Percentiles rank a stretch among this genome's conserved stretches.
These are phyloP conservation scores for Hymenoscyphus infarciens DNA, from an alignment of 2,329 filamentous ascomycete genomes.

Conservation along the genomic window DNA sequence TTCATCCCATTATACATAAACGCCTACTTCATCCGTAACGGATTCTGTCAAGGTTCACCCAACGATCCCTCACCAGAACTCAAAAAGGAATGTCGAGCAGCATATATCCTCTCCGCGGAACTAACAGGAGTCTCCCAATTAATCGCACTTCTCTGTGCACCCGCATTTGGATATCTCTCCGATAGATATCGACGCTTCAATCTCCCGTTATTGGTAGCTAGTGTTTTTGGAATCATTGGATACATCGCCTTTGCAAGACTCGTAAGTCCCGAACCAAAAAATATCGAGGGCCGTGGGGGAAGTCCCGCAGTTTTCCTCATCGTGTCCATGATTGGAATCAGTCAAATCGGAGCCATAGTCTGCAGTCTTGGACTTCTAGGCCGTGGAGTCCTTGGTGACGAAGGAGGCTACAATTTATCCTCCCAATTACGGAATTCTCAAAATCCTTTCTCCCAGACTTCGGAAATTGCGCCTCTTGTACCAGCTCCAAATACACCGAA, in stretches of 20 bases:
- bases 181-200: constrained; percentile 65
- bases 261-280: constrained; percentile 68
- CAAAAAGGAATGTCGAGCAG: constrained; percentile 78
- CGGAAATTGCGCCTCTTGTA: constrained; percentile 34
- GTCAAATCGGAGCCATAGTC: constrained; percentile 94
- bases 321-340: constrained; percentile 78
- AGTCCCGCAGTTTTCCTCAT: constrained; percentile 68
- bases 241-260: constrained; percentile 76
- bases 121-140: constrained; percentile 87
- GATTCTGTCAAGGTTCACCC: constrained; percentile 68
- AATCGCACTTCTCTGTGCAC: constrained; percentile 78
- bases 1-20: constrained; percentile 95
- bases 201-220: constrained; percentile 68
- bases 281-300: constrained; percentile 63
- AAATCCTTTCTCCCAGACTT: constrained; percentile 7
- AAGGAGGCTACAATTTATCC: constrained; percentile 35
- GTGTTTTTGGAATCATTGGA: constrained; percentile 70
- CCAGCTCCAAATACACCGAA: constrained; percentile 18
- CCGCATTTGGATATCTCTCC: constrained; percentile 82
- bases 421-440: constrained; percentile 25
- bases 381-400: constrained; percentile 64
- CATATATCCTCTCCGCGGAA: constrained; percentile 84
- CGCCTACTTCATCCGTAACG: constrained; percentile 78
- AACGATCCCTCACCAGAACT: constrained; percentile 67
- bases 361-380: constrained; percentile 89